These are phyloP conservation scores for Gynostemma pentaphyllum DNA, from an alignment of 306 rosid species.

Conservation along the genomic window DNA sequence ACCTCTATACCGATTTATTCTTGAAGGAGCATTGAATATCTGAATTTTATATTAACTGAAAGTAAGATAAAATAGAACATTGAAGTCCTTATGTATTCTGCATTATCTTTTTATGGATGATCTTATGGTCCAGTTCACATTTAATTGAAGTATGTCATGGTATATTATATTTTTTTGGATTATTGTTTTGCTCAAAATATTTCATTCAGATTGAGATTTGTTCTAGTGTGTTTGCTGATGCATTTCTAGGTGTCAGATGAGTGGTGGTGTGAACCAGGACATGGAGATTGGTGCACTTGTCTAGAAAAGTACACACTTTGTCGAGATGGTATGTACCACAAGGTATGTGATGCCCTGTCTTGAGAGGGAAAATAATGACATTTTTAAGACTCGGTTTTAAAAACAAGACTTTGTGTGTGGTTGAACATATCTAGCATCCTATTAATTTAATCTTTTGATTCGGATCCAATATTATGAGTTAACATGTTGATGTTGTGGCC, in stretches of 20 bases:
- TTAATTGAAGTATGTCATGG: neutral
- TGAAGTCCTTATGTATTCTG: neutral
- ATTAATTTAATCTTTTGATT: too few species aligned
- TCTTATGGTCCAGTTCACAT: neutral
- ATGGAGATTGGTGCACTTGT: constrained; percentile 93
- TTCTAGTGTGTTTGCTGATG: constrained; percentile 3
- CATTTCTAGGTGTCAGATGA: constrained; percentile 67
- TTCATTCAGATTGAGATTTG: neutral
- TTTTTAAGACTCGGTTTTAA: neutral
- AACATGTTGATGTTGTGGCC: too few species aligned
- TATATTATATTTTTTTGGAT: neutral
- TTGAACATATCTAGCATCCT: too few species aligned
- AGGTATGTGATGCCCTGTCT: constrained; percentile 39
- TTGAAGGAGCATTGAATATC: neutral
- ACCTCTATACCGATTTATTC: neutral
- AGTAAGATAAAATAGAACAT: neutral
- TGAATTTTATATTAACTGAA: neutral
- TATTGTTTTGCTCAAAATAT: neutral
- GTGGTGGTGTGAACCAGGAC: constrained; percentile 99
- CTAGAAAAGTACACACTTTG: constrained; percentile 74
- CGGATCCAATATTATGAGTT: too few species aligned
- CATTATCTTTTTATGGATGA: neutral
- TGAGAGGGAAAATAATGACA: neutral
- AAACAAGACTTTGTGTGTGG: too few species aligned
- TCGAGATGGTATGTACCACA: constrained; percentile 95